Evolutionary conservation across 2,329 filamentous ascomycete genomes (phyloP).

Genomic region (Arthrobotrys megalospora): DNA sequence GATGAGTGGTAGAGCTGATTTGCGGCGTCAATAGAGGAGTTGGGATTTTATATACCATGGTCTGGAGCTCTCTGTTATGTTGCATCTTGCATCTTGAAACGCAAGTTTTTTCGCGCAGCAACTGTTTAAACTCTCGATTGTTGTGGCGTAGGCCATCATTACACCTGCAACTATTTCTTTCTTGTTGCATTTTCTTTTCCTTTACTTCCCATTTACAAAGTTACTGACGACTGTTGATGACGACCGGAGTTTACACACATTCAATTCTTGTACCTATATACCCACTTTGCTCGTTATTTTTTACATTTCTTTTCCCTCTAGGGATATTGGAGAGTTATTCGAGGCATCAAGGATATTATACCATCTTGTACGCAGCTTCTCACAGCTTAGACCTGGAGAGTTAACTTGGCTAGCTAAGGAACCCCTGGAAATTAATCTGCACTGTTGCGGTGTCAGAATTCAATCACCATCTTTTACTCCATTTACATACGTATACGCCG

Average conservation of each 20-base stretch:
- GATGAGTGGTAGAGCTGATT: not conserved
- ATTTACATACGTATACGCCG: too few relatives aligned
- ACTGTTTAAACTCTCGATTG: not conserved
- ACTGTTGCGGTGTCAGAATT: not conserved
- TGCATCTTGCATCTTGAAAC: conserved; percentile 14
- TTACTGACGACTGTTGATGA: too few relatives aligned
- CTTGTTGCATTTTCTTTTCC: conserved; percentile 10
- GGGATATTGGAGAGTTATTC: too few relatives aligned
- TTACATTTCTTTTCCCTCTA: not conserved
- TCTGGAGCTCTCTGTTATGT: conserved; percentile 5
- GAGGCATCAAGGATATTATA: not conserved
- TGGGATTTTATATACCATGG: not conserved
- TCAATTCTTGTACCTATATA: conserved; percentile 58
- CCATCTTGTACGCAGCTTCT: not conserved
- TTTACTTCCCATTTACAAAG: not conserved
- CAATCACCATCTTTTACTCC: not conserved
- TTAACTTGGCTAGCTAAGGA: conserved; percentile 24
- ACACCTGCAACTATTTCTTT: not conserved
- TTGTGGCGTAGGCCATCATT: not conserved
- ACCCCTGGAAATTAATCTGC: not conserved
- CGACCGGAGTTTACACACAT: not conserved
- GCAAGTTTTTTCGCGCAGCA: not conserved
- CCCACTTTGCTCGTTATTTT: conserved; percentile 28
- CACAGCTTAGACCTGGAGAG: not conserved
- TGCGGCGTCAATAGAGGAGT: conserved; percentile 10